Percentiles rank a stretch among this genome's conserved stretches.
Conservation (phyloP, 768 basidiomycete genomes). For the Paxillus rubicundulus region DNA sequence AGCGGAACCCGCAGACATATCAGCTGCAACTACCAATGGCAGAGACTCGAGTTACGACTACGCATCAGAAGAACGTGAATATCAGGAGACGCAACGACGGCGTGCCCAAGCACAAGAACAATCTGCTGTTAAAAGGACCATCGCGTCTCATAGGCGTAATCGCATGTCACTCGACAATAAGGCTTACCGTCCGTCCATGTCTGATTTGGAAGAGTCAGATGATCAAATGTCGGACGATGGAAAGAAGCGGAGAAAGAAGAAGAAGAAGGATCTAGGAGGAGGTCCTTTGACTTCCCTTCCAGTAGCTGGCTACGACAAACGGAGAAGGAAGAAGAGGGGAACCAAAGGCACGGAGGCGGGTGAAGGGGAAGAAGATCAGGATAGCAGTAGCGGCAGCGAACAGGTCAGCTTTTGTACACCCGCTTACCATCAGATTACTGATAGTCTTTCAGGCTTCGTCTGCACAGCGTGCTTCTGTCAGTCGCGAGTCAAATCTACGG, state of each 20-base stretch:
- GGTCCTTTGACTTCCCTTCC: conserved; percentile 68
- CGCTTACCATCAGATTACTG: conserved; percentile 10
- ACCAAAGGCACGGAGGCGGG: conserved; percentile 42
- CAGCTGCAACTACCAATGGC: conserved; percentile 39
- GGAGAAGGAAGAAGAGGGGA: conserved; percentile 49
- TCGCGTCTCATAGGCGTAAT: conserved; percentile 44
- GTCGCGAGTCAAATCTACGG: conserved; percentile 32
- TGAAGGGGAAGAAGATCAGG: conserved; percentile 51
- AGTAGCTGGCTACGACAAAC: conserved; percentile 62
- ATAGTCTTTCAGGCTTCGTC: conserved; percentile 22
- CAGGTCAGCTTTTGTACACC: conserved; percentile 37
- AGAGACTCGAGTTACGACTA: conserved; percentile 70
- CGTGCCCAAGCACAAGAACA: conserved; percentile 21
- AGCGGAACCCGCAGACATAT: conserved; percentile 47
- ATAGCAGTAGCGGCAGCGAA: conserved; percentile 35
- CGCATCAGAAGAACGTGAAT: conserved; percentile 69
- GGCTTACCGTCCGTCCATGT: conserved; percentile 69
- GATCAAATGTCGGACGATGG: conserved; percentile 56
- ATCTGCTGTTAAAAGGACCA: conserved; percentile 32
- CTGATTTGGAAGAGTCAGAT: conserved; percentile 65
- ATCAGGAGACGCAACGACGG: conserved; percentile 37
- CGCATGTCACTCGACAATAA: conserved; percentile 78
- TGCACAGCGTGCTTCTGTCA: conserved; percentile 32
- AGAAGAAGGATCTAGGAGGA: conserved; percentile 48
- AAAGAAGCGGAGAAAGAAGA: conserved; percentile 47